Evolutionary conservation across 2,329 filamentous ascomycete species (phyloP).

Genomic region (Ophiostoma triangulosporum): DNA sequence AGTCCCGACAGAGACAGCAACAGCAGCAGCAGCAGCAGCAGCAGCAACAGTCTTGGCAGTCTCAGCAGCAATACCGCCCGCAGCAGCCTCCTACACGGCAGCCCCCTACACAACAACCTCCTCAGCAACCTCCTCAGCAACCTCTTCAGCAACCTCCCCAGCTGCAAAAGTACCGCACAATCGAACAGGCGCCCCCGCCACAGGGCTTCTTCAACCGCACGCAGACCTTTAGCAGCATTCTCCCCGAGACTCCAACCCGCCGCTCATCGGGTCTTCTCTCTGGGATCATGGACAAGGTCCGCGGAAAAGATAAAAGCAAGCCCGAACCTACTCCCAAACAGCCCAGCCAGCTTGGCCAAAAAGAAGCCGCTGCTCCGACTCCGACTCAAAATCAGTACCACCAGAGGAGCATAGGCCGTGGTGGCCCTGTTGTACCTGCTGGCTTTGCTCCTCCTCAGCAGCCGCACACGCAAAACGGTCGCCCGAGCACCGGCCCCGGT

Average conservation of each 20-base stretch:
- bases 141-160: not conserved
- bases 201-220: constrained; percentile 1
- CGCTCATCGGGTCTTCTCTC: constrained; percentile 7
- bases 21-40: not conserved
- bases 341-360: not conserved
- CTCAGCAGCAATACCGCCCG: too few relatives aligned
- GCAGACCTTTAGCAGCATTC: constrained; percentile 9
- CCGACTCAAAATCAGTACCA: not conserved
- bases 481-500: not conserved
- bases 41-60: too few relatives aligned
- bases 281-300: constrained; percentile 10
- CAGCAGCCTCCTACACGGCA: too few relatives aligned
- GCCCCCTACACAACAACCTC: too few relatives aligned
- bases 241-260: not conserved
- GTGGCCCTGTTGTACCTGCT: not conserved
- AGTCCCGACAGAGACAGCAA: constrained; percentile 13
- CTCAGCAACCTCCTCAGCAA: too few relatives aligned
- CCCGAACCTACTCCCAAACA: not conserved
- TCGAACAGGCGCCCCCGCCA: not conserved
- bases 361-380: not conserved
- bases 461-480: not conserved
- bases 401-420: not conserved
- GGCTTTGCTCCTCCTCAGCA: not conserved
- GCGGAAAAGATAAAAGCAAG: constrained; percentile 3
- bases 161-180: not conserved